Evolutionary conservation across 371 early-diverging fungal species (phyloP), one percentile per base, ranked within the genome.

Genomic region (Mucor saturninus): DNA sequence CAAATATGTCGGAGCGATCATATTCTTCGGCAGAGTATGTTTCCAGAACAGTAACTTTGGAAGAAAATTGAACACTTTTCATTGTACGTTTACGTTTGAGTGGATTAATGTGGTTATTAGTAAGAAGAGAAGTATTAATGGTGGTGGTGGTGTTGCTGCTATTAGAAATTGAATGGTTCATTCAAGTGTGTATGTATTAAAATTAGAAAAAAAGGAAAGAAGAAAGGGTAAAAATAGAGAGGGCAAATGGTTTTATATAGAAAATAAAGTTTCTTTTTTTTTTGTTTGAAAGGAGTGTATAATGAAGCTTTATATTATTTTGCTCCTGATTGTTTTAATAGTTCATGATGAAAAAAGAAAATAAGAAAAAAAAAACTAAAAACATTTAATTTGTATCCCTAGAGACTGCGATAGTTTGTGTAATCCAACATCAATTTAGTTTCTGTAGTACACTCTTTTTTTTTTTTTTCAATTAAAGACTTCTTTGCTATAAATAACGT

Each of bases 1-100:
- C 57, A 32, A 65, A 58, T 14, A 69, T 65, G 64, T 45, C 81
- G 26, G 78, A 76, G 2, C 91, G 83, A 62, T 91, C 91, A 62
- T 91, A 91, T 60, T 88, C 85, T 4, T 83, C 82, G 9, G 85
- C 73, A 30, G 87, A 82, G 73, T 83, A 91, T 15, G 91, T 90
- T 56, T 83, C 81, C 28, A 80, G 76, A 11, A 89, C 64, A 40
- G 59, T 64, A 1, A 64, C 67, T 46, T 63, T 39, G 21, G 50
- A 14, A 28, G 59, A 26, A 4, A 68, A 68, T 42, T 40, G 59
- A 29, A 68, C 68, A 58, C 39, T 40, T 46, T 53, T 65, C 51
- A 59, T 65, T 14, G 30, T 54, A 49, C 48, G 38, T 59, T 59
- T 54, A 37, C 57, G 52, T 51, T 63, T 57, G 4, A 63, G 49